Evolutionary conservation across 176 grass and related monocot species (phyloP).

Genomic region (Tuctoria greenei): DNA sequence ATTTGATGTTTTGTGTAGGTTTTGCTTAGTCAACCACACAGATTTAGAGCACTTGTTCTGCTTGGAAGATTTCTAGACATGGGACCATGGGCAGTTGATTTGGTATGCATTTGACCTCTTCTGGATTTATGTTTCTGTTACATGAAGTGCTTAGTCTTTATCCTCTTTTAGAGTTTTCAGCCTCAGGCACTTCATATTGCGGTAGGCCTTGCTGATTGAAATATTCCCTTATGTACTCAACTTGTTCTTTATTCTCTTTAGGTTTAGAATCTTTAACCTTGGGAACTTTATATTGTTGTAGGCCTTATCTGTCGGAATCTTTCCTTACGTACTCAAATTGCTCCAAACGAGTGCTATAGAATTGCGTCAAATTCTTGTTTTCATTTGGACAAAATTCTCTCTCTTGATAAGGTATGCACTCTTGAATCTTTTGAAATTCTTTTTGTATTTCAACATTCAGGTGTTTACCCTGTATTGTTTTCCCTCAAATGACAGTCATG

Average conservation of each 20-base stretch:
- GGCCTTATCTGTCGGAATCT: constrained; percentile 96
- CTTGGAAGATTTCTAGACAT: constrained; percentile 99
- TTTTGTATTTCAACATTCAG: constrained; percentile 3
- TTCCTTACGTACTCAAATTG: constrained; percentile 94
- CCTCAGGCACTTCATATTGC: constrained; percentile 22
- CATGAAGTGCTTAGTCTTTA: constrained; percentile 2
- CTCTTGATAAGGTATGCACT: constrained; percentile 79
- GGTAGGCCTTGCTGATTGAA: constrained; percentile 77
- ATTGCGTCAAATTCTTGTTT: constrained; percentile 95
- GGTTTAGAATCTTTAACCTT: constrained; percentile 7
- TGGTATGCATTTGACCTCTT: constrained; percentile 57
- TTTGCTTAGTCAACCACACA: constrained; percentile 92
- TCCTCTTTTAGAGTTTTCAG: constrained; percentile 8
- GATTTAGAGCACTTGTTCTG: constrained; percentile 91
- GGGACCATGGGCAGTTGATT: constrained; percentile 97
- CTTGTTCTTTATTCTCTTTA: constrained; percentile 4
- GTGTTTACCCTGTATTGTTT: constrained; percentile 13
- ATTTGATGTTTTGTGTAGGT: constrained; percentile 54
- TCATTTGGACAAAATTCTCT: constrained; percentile 99
- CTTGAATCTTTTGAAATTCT: background rate
- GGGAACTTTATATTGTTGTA: constrained; percentile 38
- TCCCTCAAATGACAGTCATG: constrained; percentile 65
- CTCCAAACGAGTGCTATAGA: constrained; percentile 92
- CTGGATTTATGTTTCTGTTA: background rate
- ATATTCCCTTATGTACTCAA: constrained; percentile 92